phyloP scores from a whole-genome alignment of 306 rosid genomes.

The Amphicarpaea edgeworthii region DNA sequence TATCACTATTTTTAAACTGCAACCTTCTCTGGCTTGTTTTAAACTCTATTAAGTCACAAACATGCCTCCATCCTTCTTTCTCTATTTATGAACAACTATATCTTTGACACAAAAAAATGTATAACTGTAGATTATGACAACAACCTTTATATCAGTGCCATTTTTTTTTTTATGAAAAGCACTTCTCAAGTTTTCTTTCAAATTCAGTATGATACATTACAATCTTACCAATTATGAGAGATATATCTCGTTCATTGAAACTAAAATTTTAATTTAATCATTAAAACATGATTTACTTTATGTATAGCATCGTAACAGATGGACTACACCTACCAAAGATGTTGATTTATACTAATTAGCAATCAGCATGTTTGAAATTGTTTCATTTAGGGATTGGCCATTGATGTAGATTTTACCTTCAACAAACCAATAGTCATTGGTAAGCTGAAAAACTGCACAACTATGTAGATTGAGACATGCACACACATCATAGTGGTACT shows the following conservation, averaged over 20 bases:
- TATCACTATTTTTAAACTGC: background rate
- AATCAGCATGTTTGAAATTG: background rate
- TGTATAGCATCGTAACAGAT: slow-evolving; percentile 9
- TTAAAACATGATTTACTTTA: background rate
- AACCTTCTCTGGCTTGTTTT: slow-evolving; percentile 4
- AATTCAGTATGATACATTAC: background rate
- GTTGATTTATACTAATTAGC: background rate
- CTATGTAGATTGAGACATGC: slow-evolving; percentile 20
- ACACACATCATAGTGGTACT: background rate
- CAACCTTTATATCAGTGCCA: slow-evolving; percentile 8
- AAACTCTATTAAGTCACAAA: background rate
- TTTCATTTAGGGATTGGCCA: slow-evolving; percentile 15
- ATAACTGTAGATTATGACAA: background rate
- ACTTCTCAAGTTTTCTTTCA: slow-evolving; percentile 4
- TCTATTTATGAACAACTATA: background rate
- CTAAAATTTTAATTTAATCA: background rate
- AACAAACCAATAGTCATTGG: slow-evolving; percentile 5
- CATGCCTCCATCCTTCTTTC: slow-evolving; percentile 3
- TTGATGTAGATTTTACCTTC: background rate
- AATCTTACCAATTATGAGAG: slow-evolving; percentile 19
- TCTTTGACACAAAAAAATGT: slow-evolving; percentile 3
- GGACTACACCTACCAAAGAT: slow-evolving; percentile 10
- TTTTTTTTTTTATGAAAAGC: background rate
- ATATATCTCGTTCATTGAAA: slow-evolving; percentile 11
- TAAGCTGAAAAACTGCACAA: slow-evolving; percentile 32